These are phyloP conservation scores for Lactarius sp. DNA, from an alignment of 768 basidiomycete genomes.

Conservation along the genomic window DNA sequence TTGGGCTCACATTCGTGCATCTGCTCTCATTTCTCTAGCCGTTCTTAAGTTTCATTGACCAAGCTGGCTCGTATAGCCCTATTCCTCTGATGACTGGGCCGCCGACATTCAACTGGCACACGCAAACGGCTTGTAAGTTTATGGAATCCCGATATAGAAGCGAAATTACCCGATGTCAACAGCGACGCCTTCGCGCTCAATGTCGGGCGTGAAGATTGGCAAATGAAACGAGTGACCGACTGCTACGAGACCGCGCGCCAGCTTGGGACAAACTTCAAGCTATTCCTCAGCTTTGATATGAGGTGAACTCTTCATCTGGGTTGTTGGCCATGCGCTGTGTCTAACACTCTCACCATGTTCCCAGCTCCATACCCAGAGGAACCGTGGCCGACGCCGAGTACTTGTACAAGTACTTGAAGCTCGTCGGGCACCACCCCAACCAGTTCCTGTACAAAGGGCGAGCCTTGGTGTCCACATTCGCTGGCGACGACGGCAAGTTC, in stretches of 20 bases:
- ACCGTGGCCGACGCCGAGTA: constrained; percentile 23
- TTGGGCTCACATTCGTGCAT: constrained; percentile 13
- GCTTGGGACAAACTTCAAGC: constrained; percentile 33
- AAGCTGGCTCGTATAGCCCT: neutral
- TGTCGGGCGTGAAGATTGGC: constrained; percentile 30
- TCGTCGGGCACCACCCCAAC: constrained; percentile 31
- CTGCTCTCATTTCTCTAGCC: too few relatives aligned
- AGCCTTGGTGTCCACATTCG: constrained; percentile 36
- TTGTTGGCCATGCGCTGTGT: neutral
- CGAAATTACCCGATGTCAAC: neutral
- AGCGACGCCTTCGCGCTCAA: constrained; percentile 26
- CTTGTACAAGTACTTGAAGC: constrained; percentile 30
- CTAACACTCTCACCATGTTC: neutral
- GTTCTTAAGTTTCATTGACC: neutral
- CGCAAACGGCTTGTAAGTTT: constrained; percentile 12
- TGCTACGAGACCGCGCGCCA: constrained; percentile 50
- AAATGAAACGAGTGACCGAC: constrained; percentile 24
- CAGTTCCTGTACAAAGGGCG: constrained; percentile 33
- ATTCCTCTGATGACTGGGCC: neutral
- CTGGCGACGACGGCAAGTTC: constrained; percentile 36
- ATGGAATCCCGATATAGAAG: too few relatives aligned
- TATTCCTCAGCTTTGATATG: constrained; percentile 40
- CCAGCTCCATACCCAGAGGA: constrained; percentile 33
- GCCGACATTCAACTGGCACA: constrained; percentile 14
- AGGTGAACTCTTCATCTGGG: constrained; percentile 23